Base-by-base conservation (phyloP, 2,329 filamentous ascomycete species). In the Colletotrichum eleusines region DNA sequence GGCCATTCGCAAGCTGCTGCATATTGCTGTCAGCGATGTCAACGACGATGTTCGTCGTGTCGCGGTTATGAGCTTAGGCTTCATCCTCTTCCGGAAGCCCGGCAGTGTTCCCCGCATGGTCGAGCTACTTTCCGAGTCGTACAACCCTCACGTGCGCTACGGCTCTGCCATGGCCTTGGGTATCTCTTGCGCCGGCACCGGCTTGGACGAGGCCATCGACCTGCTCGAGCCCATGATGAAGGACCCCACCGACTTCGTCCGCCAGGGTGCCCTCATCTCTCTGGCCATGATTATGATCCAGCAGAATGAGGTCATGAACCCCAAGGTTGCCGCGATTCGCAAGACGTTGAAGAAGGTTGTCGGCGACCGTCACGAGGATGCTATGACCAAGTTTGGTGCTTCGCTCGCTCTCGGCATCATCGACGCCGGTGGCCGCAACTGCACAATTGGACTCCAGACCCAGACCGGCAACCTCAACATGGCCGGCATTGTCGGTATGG, bases 201-300 rank as follows among this genome's bases (percentile, higher is more conserved):
- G 96, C 18, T 87, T 98, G 38, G 94, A 97, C 73, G 96, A 99
- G 83, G 96, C 97, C 28, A 96, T 98, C 73, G 96, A 99, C 77
- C 87, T 99, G 23, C 88, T 99, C 5, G 96, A 99, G 84, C 96
- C 96, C 23, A 99, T 99, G 96, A 95, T 98, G 86, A 99, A 98
- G 86, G 96, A 99, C 76, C 97, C 96, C 9, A 97, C 95, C 69
- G 96, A 99, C 84, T 99, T 99, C 80, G 96, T 99, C 63, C 92
- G 97, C 75, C 96, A 99, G 82, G 96, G 97, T 79, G 95, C 96
- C 50, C 86, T 98, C 73, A 98, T 99, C 76, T 90, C 96, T 3
- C 87, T 98, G 69, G 90, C 96, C 71, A 99, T 99, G 96, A 97
- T 99, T 76, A 91, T 99, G 88, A 93, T 98, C n/a, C 96, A 99